Conservation (phyloP, 495 filamentous ascomycete species). For the Penicillium atrosanguineum region DNA sequence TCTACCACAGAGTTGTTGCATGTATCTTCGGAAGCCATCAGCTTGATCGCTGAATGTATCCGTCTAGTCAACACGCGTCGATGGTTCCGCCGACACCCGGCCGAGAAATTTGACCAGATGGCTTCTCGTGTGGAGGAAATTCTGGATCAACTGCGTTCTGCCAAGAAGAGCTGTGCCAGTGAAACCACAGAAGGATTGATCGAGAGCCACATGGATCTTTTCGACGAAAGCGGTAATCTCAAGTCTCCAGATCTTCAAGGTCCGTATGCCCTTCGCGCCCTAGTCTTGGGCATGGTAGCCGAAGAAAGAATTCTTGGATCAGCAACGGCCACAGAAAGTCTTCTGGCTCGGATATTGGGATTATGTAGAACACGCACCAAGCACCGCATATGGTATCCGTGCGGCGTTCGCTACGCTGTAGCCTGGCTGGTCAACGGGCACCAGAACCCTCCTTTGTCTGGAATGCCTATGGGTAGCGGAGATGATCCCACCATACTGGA, state of each 20-base stretch:
- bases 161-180: not conserved
- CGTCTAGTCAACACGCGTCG: slow-evolving; percentile 11
- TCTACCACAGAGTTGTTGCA: not conserved
- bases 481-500: not conserved
- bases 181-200: not conserved
- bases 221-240: not conserved
- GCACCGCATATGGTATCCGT: not conserved
- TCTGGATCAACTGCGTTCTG: not conserved
- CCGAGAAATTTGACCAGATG: slow-evolving; percentile 1
- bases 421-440: not conserved
- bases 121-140: not conserved
- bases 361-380: not conserved
- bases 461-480: not conserved
- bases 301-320: slow-evolving; percentile 19
- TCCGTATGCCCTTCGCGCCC: slow-evolving; percentile 9
- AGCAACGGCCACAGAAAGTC: slow-evolving; percentile 3
- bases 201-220: not conserved
- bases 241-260: slow-evolving; percentile 1
- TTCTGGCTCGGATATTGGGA: not conserved
- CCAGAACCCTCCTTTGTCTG: not conserved
- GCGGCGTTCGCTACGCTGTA: not conserved
- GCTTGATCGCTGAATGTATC: slow-evolving; percentile 4
- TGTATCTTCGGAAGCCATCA: not conserved
- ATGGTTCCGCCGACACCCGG: slow-evolving; percentile 7
- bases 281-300: slow-evolving; percentile 20